Evolutionary conservation across 768 basidiomycete genomes (phyloP).

Genomic region (Suillus cothurnatus): DNA sequence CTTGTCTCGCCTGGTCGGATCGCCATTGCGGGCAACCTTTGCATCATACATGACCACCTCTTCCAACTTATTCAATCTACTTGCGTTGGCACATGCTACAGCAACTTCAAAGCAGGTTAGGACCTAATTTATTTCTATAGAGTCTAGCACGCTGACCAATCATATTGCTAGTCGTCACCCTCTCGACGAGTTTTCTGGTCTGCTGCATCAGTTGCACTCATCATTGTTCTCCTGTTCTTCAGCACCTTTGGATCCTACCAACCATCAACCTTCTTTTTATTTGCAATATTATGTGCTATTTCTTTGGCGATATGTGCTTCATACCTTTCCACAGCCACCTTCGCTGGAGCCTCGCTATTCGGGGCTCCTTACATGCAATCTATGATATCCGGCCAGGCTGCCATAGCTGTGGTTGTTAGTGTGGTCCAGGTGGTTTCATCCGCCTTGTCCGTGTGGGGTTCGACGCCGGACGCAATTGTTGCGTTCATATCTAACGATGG

Average conservation of each 20-base stretch:
- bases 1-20: constrained; percentile 65
- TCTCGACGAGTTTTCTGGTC: constrained; percentile 56
- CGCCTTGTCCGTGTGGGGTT: constrained; percentile 53
- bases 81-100: constrained; percentile 77
- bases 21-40: constrained; percentile 61
- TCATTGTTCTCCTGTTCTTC: constrained; percentile 57
- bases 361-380: constrained; percentile 73
- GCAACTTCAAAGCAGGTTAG: constrained; percentile 65
- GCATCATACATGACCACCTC: constrained; percentile 65
- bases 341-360: constrained; percentile 79
- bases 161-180: constrained; percentile 53
- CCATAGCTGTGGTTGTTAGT: constrained; percentile 81
- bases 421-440: constrained; percentile 72
- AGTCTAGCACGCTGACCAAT: constrained; percentile 6
- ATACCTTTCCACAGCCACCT: constrained; percentile 78
- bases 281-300: constrained; percentile 63
- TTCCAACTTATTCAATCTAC: constrained; percentile 65
- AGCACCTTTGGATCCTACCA: constrained; percentile 63
- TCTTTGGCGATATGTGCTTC: constrained; percentile 63
- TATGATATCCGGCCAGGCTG: constrained; percentile 84
- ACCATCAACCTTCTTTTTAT: constrained; percentile 60
- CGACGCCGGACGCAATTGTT: constrained; percentile 30
- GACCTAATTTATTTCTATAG: constrained; percentile 11
- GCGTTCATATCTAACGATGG: constrained; percentile 23
- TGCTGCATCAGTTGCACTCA: constrained; percentile 11